phyloP scores from a whole-genome alignment of 164 flowering plant species.

The Stephania yunnanensis region DNA sequence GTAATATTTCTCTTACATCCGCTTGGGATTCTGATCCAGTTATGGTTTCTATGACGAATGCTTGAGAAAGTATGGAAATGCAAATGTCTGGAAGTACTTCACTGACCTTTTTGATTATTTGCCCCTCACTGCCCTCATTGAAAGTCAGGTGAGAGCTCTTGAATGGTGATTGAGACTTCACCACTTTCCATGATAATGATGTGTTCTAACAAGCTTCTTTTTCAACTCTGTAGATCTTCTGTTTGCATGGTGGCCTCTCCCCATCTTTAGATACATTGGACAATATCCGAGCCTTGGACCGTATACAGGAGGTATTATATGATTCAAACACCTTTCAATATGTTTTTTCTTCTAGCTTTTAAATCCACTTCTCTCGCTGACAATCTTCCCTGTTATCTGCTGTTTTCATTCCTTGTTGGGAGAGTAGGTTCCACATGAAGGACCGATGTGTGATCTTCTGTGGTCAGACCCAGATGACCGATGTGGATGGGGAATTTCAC shows the following conservation, averaged over 20 bases:
- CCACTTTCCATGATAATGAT: background rate
- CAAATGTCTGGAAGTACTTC: slow-evolving; percentile 84
- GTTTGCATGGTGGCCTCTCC: slow-evolving; percentile 86
- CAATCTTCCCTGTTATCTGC: background rate
- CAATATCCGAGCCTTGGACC: slow-evolving; percentile 71
- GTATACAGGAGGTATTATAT: slow-evolving; percentile 68
- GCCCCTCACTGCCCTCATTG: slow-evolving; percentile 77
- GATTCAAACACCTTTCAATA: too few relatives aligned
- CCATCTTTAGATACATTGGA: slow-evolving; percentile 84
- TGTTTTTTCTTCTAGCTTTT: background rate
- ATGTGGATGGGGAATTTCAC: slow-evolving; percentile 86
- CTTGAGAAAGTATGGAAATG: slow-evolving; percentile 74
- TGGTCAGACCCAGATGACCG: slow-evolving; percentile 94
- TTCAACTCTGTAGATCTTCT: slow-evolving; percentile 43
- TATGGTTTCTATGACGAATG: slow-evolving; percentile 79
- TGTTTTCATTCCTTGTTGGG: slow-evolving; percentile 1
- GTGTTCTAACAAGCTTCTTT: slow-evolving; percentile 6
- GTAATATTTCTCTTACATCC: background rate
- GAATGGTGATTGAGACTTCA: background rate
- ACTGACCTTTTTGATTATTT: slow-evolving; percentile 87
- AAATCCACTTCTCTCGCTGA: background rate
- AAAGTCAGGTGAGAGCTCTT: slow-evolving; percentile 59
- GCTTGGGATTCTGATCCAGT: slow-evolving; percentile 24
- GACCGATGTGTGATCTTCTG: slow-evolving; percentile 86
- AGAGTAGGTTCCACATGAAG: slow-evolving; percentile 79